These are phyloP conservation scores for Taiozyma sp. DNA, from an alignment of 1,139 yeast species.

Conservation along the genomic window DNA sequence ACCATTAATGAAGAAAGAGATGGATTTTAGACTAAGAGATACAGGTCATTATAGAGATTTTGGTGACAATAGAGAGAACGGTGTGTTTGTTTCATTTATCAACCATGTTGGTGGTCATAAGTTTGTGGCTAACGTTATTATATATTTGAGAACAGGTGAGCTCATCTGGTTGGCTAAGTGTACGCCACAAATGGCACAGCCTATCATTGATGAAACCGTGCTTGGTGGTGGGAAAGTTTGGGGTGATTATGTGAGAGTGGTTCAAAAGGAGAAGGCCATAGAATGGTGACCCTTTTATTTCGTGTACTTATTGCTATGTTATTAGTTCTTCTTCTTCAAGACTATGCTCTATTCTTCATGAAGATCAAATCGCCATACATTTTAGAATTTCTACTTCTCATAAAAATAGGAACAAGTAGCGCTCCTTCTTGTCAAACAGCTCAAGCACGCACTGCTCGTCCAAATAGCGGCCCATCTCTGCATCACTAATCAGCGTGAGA, in stretches of 20 bases:
- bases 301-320: not conserved
- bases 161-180: slow-evolving; percentile 87
- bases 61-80: slow-evolving; percentile 68
- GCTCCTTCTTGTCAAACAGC: slow-evolving; percentile 6
- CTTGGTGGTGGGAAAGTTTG: slow-evolving; percentile 62
- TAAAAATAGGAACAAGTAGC: too few species aligned
- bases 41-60: slow-evolving; percentile 65
- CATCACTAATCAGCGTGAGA: not conserved
- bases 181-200: slow-evolving; percentile 66
- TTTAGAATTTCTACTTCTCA: too few species aligned
- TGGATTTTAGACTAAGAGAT: slow-evolving; percentile 69
- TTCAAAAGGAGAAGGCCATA: slow-evolving; percentile 46
- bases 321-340: too few species aligned
- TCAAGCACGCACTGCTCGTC: slow-evolving; percentile 9
- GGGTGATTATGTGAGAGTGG: slow-evolving; percentile 64
- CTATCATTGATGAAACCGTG: slow-evolving; percentile 71
- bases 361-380: too few species aligned
- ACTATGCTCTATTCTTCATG: too few species aligned
- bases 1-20: slow-evolving; percentile 79
- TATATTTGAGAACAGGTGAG: slow-evolving; percentile 68
- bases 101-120: slow-evolving; percentile 97
- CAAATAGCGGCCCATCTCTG: slow-evolving; percentile 3
- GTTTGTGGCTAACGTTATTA: slow-evolving; percentile 80
- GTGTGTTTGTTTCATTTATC: slow-evolving; percentile 61
- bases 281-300: slow-evolving; percentile 39